Evolutionary conservation across 2,329 filamentous ascomycete species (phyloP).

Genomic region (Pseudogymnoascus sp.): DNA sequence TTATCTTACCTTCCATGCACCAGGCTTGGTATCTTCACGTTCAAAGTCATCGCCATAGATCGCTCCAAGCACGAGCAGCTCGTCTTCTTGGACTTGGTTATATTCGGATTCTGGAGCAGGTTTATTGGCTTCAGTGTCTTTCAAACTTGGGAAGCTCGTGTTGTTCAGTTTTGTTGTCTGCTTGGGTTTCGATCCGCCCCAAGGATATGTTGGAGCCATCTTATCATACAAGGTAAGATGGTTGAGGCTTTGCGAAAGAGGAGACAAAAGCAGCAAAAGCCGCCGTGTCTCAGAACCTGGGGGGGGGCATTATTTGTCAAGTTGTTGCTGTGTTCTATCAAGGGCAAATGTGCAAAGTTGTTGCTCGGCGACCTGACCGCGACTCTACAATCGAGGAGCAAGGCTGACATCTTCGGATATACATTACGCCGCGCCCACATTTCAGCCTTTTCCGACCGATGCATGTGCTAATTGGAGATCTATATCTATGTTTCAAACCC

Average conservation of each 20-base stretch:
- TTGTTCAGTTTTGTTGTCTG: conserved; percentile 30
- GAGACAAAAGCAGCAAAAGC: conserved; percentile 6
- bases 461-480: not conserved
- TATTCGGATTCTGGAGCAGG: conserved; percentile 52
- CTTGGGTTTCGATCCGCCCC: conserved; percentile 16
- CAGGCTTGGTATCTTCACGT: conserved; percentile 54
- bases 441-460: conserved; percentile 6
- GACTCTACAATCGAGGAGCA: conserved; percentile 6
- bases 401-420: conserved; percentile 3
- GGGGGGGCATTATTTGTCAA: not conserved
- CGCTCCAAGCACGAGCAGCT: conserved; percentile 74
- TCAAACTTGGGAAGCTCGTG: conserved; percentile 44
- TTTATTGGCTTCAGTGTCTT: conserved; percentile 29
- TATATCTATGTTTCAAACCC: not conserved
- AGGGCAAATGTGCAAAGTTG: conserved; percentile 5
- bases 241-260: not conserved
- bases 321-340: conserved; percentile 3
- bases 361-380: conserved; percentile 6
- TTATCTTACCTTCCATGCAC: conserved; percentile 72
- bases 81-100: conserved; percentile 76
- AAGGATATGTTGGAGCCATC: conserved; percentile 27
- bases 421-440: conserved; percentile 6
- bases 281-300: not conserved
- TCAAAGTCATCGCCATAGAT: conserved; percentile 88
- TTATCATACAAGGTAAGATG: conserved; percentile 10